Percentiles rank a stretch among this genome's conserved stretches.
These are phyloP conservation scores for Xylogone sp. DNA, from an alignment of 2,329 filamentous ascomycete genomes.

Conservation along the genomic window DNA sequence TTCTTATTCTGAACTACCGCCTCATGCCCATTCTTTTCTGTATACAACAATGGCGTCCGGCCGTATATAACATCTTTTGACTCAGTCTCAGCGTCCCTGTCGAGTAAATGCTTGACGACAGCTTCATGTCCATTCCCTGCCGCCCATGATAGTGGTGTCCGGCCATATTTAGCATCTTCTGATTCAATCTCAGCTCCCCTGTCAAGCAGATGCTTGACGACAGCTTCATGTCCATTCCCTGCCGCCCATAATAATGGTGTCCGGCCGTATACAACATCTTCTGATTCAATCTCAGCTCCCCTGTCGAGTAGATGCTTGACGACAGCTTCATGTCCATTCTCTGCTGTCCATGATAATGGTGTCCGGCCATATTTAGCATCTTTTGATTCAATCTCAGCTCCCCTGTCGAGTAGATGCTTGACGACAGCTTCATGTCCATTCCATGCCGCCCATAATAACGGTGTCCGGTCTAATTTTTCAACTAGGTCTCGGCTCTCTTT, in stretches of 20 bases:
- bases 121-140: neutral
- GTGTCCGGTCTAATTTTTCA: conserved; percentile 1
- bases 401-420: neutral
- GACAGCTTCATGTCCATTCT: neutral
- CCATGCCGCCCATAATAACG: conserved; percentile 1
- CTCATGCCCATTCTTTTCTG: too few species aligned
- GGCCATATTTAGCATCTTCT: too few species aligned
- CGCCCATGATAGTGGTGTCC: conserved; percentile 4
- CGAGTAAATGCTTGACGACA: neutral
- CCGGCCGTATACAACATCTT: too few species aligned
- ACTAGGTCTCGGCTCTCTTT: neutral
- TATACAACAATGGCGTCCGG: too few species aligned
- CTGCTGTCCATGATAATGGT: conserved; percentile 1
- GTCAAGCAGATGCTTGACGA: conserved; percentile 1
- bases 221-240: neutral
- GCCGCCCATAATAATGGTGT: conserved; percentile 3
- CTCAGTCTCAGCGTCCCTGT: too few species aligned
- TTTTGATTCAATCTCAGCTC: neutral
- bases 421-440: neutral
- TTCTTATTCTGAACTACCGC: too few species aligned
- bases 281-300: too few species aligned
- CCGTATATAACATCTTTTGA: too few species aligned
- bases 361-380: too few species aligned
- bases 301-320: neutral
- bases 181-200: too few species aligned